Conservation (phyloP, 2,329 filamentous ascomycete genomes). For the Calonectria hongkongensis region DNA sequence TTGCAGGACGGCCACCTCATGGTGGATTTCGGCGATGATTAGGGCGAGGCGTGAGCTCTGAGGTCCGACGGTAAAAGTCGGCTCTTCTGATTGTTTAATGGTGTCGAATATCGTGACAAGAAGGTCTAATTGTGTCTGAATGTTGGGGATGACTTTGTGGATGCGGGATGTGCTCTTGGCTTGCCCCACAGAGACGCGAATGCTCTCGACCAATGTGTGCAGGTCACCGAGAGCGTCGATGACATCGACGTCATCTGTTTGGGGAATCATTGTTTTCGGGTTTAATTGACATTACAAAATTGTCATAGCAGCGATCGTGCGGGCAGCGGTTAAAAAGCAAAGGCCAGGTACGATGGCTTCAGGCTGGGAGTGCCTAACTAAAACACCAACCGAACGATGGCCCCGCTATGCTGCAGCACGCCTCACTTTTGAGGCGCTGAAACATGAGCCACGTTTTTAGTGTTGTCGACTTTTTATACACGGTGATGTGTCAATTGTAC, state of each 20-base stretch:
- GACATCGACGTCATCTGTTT: constrained; percentile 12
- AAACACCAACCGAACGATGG: constrained; percentile 1
- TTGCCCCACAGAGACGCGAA: constrained; percentile 10
- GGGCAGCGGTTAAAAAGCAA: constrained; percentile 3
- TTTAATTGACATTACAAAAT: neutral
- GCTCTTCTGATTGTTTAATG: neutral
- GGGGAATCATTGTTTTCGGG: constrained; percentile 4
- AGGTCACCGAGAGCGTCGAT: neutral
- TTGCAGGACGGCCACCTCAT: neutral
- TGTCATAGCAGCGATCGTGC: neutral
- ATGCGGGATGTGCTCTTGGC: constrained; percentile 21
- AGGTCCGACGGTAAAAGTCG: neutral
- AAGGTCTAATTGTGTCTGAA: constrained; percentile 16
- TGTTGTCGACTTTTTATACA: constrained; percentile 13
- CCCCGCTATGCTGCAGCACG: constrained; percentile 23
- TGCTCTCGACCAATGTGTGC: constrained; percentile 19
- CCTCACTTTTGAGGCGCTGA: constrained; percentile 23
- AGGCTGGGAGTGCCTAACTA: constrained; percentile 24
- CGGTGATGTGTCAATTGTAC: constrained; percentile 21
- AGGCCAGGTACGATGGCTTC: constrained; percentile 3
- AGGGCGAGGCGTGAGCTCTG: neutral
- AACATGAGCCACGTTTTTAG: constrained; percentile 15
- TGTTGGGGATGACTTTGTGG: constrained; percentile 3
- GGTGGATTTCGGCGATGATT: neutral
- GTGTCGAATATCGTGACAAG: constrained; percentile 18